These are phyloP conservation scores for Colletotrichum endophyticum DNA, from an alignment of 2,329 filamentous ascomycete species.

Conservation along the genomic window DNA sequence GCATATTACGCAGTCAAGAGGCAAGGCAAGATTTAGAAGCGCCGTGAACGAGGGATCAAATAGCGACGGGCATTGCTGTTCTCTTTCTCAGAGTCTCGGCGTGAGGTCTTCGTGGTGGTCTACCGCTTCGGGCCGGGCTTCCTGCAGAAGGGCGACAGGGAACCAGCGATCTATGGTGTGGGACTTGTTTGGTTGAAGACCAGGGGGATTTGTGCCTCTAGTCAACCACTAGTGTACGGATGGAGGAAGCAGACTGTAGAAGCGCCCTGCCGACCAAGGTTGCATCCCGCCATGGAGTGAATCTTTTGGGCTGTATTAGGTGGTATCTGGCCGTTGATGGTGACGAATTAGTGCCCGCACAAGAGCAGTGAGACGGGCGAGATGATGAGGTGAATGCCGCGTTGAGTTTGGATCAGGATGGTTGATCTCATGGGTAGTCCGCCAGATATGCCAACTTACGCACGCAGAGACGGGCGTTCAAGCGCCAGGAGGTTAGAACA, in stretches of 20 bases:
- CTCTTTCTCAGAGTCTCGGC: neutral
- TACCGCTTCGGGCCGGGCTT: conserved; percentile 1
- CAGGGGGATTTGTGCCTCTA: neutral
- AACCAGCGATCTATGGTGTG: neutral
- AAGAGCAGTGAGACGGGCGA: neutral
- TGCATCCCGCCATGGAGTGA: neutral
- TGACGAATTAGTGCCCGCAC: neutral
- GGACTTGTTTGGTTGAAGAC: neutral
- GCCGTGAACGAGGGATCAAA: neutral
- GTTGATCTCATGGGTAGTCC: neutral
- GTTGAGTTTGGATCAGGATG: neutral
- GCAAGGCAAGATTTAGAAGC: neutral
- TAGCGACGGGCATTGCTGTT: neutral
- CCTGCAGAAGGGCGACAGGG: neutral
- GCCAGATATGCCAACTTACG: neutral
- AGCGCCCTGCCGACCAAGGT: neutral
- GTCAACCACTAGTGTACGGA: neutral
- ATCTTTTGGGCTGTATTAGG: neutral
- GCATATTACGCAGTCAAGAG: neutral
- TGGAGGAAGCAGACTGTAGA: neutral
- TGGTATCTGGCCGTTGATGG: neutral
- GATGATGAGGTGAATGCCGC: neutral
- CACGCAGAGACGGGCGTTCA: neutral
- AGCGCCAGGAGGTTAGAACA: neutral
- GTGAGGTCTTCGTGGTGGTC: neutral